These are phyloP conservation scores for Fusarium pilosicola DNA, from an alignment of 2,329 filamentous ascomycete genomes.

Conservation along the genomic window DNA sequence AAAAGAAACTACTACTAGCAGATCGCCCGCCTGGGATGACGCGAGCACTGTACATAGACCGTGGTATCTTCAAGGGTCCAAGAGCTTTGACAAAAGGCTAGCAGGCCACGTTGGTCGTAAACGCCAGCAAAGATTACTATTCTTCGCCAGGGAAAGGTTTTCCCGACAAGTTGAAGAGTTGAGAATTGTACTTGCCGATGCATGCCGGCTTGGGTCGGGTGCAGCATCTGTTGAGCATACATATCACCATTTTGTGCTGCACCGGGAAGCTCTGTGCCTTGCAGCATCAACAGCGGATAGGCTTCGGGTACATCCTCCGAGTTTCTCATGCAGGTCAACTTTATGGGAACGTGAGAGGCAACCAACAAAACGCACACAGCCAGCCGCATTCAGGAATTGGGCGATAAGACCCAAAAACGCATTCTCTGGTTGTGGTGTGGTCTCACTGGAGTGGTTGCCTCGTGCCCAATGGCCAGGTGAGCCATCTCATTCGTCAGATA, in stretches of 20 bases:
- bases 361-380: slow-evolving; percentile 23
- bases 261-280: slow-evolving; percentile 28
- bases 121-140: slow-evolving; percentile 26
- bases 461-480: slow-evolving; percentile 28
- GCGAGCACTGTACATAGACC: slow-evolving; percentile 13
- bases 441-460: slow-evolving; percentile 15
- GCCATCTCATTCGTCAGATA: slow-evolving; percentile 34
- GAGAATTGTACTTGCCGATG: background rate
- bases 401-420: slow-evolving; percentile 14
- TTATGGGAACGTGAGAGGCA: slow-evolving; percentile 29
- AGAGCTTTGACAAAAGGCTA: slow-evolving; percentile 11
- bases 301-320: slow-evolving; percentile 10
- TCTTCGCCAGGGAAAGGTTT: background rate
- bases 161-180: slow-evolving; percentile 4
- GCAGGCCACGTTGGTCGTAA: slow-evolving; percentile 5
- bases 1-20: slow-evolving; percentile 33
- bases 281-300: slow-evolving; percentile 20
- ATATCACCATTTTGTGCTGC: background rate
- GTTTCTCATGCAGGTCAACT: slow-evolving; percentile 34
- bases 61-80: slow-evolving; percentile 15
- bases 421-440: slow-evolving; percentile 23
- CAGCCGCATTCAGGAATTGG: slow-evolving; percentile 31
- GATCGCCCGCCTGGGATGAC: slow-evolving; percentile 31
- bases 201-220: slow-evolving; percentile 15
- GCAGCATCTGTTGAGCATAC: background rate